phyloP scores from a whole-genome alignment of 352 stramenopile species.

The Globisporangium lucens region DNA sequence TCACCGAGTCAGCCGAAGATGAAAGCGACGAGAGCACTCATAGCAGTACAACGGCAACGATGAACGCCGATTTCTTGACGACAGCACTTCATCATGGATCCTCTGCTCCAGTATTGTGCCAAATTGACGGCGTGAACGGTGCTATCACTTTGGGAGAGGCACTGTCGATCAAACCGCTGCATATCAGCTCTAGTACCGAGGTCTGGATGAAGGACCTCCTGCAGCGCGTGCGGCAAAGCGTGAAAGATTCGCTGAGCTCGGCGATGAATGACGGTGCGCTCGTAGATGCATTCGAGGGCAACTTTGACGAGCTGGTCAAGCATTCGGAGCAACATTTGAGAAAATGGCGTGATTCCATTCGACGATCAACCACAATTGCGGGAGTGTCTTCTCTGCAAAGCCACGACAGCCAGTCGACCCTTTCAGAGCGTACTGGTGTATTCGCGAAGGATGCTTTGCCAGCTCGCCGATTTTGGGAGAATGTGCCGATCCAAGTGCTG shows the following conservation, averaged over 20 bases:
- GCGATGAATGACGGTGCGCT: slow-evolving; percentile 37
- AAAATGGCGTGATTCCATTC: slow-evolving; percentile 11
- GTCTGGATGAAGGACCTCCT: slow-evolving; percentile 70
- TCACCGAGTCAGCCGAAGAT: slow-evolving; percentile 9
- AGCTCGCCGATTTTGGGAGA: slow-evolving; percentile 26
- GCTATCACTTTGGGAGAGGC: slow-evolving; percentile 22
- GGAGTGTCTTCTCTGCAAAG: neutral
- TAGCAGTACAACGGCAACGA: neutral
- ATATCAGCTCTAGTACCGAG: slow-evolving; percentile 42
- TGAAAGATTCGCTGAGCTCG: slow-evolving; percentile 31
- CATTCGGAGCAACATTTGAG: slow-evolving; percentile 10
- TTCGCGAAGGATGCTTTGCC: neutral
- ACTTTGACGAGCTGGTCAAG: slow-evolving; percentile 40
- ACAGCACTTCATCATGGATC: neutral
- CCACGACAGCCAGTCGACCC: neutral
- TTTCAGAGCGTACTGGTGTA: neutral
- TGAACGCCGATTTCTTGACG: neutral
- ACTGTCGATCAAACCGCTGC: slow-evolving; percentile 38
- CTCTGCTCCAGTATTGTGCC: slow-evolving; percentile 18
- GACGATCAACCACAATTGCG: neutral
- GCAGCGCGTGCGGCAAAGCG: slow-evolving; percentile 30
- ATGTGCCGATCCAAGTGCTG: slow-evolving; percentile 49
- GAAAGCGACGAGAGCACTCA: slow-evolving; percentile 11
- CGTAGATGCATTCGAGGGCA: slow-evolving; percentile 36
- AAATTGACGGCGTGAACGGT: slow-evolving; percentile 44